phyloP scores from a whole-genome alignment of 768 basidiomycete species.

The Hypholoma fasciculare region DNA sequence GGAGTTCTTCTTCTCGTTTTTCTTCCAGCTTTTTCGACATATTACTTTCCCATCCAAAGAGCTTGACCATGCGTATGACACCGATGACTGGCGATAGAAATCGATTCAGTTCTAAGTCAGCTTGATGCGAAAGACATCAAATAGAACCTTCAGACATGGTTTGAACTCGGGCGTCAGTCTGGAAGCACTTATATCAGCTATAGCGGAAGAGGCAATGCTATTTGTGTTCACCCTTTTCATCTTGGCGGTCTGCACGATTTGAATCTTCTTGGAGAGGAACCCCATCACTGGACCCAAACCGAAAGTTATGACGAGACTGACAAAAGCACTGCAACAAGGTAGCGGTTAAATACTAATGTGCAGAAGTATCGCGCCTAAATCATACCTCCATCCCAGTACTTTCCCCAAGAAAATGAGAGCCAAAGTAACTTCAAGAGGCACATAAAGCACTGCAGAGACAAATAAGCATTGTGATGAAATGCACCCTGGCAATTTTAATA shows the following conservation, averaged over 20 bases:
- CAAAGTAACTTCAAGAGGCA: constrained; percentile 44
- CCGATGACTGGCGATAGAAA: constrained; percentile 42
- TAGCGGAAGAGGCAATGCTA: neutral
- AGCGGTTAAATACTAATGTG: constrained; percentile 21
- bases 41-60: constrained; percentile 69
- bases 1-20: constrained; percentile 64
- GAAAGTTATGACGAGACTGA: constrained; percentile 53
- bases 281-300: constrained; percentile 58
- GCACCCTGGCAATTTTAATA: neutral
- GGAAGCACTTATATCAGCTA: neutral
- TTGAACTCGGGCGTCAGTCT: constrained; percentile 59
- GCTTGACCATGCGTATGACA: constrained; percentile 67
- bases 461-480: constrained; percentile 23
- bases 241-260: constrained; percentile 46
- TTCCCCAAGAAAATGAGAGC: constrained; percentile 43
- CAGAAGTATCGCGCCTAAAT: constrained; percentile 43
- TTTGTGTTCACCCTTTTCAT: constrained; percentile 40
- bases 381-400: constrained; percentile 47
- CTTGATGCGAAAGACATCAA: constrained; percentile 37
- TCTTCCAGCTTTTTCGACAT: constrained; percentile 51
- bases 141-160: constrained; percentile 51
- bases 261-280: constrained; percentile 46
- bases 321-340: constrained; percentile 37
- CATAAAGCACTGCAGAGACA: constrained; percentile 43
- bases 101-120: too few relatives aligned